These are phyloP conservation scores for Jacaranda copaia DNA, from an alignment of 257 asterid species.

Conservation along the genomic window DNA sequence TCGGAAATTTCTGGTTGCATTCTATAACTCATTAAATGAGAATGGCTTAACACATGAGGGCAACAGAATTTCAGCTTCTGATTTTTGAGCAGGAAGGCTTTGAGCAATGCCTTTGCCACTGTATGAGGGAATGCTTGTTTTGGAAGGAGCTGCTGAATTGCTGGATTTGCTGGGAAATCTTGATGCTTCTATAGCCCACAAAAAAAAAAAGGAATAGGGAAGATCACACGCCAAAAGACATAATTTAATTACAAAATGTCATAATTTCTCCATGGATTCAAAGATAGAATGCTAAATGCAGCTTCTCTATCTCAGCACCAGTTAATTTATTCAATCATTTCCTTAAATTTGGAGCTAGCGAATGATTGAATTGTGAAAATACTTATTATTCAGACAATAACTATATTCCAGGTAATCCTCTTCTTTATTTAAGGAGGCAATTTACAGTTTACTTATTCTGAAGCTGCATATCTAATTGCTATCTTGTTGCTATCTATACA, in stretches of 20 bases:
- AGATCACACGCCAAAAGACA: conserved; percentile 10
- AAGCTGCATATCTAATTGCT: too few relatives aligned
- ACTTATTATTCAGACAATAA: too few relatives aligned
- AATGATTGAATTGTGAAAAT: too few relatives aligned
- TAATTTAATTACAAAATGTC: background rate
- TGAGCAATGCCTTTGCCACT: conserved; percentile 64
- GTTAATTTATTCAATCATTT: background rate
- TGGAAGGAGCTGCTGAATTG: conserved; percentile 57
- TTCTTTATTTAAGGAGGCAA: too few relatives aligned
- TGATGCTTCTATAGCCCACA: conserved; percentile 53
- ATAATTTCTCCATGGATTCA: background rate
- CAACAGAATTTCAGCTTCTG: conserved; percentile 79
- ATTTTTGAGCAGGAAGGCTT: conserved; percentile 84
- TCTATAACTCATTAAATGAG: conserved; percentile 28
- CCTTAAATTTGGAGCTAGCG: background rate
- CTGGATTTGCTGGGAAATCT: conserved; percentile 54
- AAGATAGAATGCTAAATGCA: background rate
- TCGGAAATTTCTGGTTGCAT: conserved; percentile 63
- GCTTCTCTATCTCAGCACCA: background rate
- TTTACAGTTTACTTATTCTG: too few relatives aligned
- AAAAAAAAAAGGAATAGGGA: conserved; percentile 6
- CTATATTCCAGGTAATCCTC: too few relatives aligned
- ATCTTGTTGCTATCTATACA: too few relatives aligned
- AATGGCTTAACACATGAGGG: conserved; percentile 31
- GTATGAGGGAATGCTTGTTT: conserved; percentile 58